These are phyloP conservation scores for Quercus alba DNA, from an alignment of 306 rosid genomes.

Conservation along the genomic window DNA sequence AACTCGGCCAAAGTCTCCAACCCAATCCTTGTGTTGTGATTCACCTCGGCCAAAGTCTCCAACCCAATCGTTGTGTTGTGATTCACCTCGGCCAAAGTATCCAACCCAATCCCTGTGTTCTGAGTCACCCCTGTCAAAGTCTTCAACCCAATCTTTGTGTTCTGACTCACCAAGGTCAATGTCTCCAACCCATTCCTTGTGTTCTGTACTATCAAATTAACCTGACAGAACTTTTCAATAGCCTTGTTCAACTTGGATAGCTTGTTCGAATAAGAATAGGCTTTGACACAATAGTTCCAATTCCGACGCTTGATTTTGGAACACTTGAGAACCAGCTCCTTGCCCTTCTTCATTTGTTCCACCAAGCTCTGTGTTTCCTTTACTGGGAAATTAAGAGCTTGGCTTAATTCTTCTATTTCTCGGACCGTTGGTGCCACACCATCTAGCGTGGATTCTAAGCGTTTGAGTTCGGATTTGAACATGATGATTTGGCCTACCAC, in stretches of 20 bases:
- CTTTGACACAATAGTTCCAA: neutral
- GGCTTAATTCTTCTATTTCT: conserved; percentile 2
- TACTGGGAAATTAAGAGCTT: neutral
- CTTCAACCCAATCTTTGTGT: neutral
- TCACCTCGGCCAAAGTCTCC: too few species aligned
- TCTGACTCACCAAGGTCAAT: too few species aligned
- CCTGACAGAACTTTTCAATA: neutral
- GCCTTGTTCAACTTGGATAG: conserved; percentile 2
- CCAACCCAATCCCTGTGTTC: too few species aligned
- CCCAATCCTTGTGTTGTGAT: neutral
- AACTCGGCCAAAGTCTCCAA: neutral
- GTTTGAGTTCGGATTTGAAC: conserved; percentile 9
- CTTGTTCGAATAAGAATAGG: neutral
- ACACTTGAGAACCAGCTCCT: conserved; percentile 3
- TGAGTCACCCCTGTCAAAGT: neutral
- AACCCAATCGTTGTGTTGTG: too few species aligned
- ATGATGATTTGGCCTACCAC: neutral
- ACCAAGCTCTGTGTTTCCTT: neutral
- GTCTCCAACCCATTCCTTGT: conserved; percentile 5
- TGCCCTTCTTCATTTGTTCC: neutral
- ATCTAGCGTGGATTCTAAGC: neutral
- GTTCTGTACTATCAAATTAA: neutral
- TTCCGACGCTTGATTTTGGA: neutral
- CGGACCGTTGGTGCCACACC: neutral
- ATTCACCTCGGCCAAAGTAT: too few species aligned